A percentile compares a stretch with the other conserved stretches of the same genome.
phyloP scores from a whole-genome alignment of 2,329 filamentous ascomycete species.

The Alternaria solani region DNA sequence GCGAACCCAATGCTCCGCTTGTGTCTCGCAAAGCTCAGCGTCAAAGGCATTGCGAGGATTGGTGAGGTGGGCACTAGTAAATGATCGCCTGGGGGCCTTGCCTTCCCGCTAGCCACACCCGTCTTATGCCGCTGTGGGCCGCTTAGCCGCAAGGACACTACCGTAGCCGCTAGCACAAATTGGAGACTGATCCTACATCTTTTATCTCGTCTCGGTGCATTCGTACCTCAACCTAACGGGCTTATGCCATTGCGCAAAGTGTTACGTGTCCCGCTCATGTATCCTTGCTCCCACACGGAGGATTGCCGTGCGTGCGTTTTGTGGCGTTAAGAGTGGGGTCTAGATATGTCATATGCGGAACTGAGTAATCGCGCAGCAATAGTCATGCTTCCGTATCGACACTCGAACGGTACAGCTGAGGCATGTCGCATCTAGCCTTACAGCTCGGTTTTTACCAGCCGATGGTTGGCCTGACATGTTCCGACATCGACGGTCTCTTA shows the following conservation, averaged over 20 bases:
- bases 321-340: not conserved
- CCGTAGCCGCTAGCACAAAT: not conserved
- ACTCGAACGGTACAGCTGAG: not conserved
- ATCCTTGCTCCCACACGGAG: not conserved
- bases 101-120: slow-evolving; percentile 1
- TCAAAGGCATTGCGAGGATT: slow-evolving; percentile 1
- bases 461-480: not conserved
- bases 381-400: not conserved
- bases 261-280: not conserved
- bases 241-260: not conserved
- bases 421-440: not conserved
- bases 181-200: not conserved
- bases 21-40: slow-evolving; percentile 6
- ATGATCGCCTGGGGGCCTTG: not conserved
- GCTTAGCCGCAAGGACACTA: not conserved
- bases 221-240: rapidly evolving
- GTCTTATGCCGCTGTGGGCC: not conserved
- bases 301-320: not conserved
- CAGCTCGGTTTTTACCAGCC: not conserved
- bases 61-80: not conserved
- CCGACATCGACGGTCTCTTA: not conserved
- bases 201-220: not conserved
- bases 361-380: not conserved
- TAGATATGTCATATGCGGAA: not conserved
- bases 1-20: slow-evolving; percentile 3